Evolutionary conservation across 2,329 filamentous ascomycete genomes (phyloP), one percentile per base, ranked within the genome.

Genomic region (Colletotrichum sp.): DNA sequence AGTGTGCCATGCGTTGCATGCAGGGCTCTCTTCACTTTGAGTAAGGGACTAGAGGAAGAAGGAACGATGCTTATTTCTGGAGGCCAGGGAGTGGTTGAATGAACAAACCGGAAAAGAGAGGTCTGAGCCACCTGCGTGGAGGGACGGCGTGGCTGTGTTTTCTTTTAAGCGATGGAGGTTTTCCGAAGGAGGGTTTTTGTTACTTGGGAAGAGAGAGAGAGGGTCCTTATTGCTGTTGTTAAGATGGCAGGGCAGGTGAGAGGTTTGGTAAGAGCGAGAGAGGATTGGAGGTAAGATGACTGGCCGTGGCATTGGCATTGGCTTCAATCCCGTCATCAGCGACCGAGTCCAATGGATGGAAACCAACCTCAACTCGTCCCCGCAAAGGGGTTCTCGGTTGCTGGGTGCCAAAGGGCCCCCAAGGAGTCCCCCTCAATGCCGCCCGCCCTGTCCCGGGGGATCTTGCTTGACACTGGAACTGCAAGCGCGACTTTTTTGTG

Each of bases 401-500:
- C 44, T 52, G 44, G 44, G 44, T 52, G 44, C 44, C n/a, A 52
- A 52, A 60, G 24, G 30, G 36, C 71, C 71, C 68, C 36, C 36
- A 68, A 72, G 66, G 59, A 57, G 32, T 18, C 15, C 68, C 67
- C 36, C 68, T 71, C 68, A 75, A 66, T 75, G 67, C 72, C 68
- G 52, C 34, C 44, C 55, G 72, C 69, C 69, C 72, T 72, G 39
- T 49, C 18, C 39, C 18, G 18, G 39, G 39, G 39, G 18, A 49
- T 49, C 39, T 49, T 49, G 36, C 36, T 44, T 44, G 36, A 44
- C 36, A 6, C 0, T n/a, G 36, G 36, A 44, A 44, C 9, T 49
- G n/a, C 44, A 52, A 52, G 44, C 44, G n/a, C 12, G n/a, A 52
- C 44, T 52, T 52, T 52, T 52, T 13, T 52, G 44, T 44, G 39